Conservation (phyloP, 148 eudicot genomes). For the Chenopodium album region DNA sequence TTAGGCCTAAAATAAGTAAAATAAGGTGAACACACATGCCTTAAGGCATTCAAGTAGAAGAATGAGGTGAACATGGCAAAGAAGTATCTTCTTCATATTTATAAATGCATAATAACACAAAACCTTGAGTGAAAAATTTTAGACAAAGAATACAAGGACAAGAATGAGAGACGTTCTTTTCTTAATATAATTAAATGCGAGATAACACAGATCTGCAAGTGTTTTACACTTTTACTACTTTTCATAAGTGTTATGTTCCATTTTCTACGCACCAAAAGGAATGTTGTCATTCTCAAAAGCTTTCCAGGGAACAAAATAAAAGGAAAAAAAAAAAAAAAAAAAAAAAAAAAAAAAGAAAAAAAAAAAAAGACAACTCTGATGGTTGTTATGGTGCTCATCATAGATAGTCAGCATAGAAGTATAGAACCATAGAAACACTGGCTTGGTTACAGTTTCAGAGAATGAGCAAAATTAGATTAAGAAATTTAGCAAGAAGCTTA, state of each 20-base stretch:
- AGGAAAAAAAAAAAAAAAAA: too few relatives aligned
- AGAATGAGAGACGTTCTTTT: not conserved
- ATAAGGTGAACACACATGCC: too few relatives aligned
- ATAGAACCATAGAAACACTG: not conserved
- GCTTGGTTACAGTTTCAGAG: not conserved
- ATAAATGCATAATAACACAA: not conserved
- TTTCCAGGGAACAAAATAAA: not conserved
- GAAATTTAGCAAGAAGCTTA: slow-evolving; percentile 34
- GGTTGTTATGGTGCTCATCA: not conserved
- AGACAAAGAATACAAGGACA: not conserved
- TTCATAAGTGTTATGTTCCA: not conserved
- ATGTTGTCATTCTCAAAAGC: not conserved
- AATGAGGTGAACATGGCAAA: not conserved
- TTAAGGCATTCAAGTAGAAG: too few relatives aligned
- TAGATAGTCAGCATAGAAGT: not conserved
- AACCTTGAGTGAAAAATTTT: not conserved
- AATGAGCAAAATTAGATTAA: not conserved
- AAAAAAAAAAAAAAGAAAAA: too few relatives aligned
- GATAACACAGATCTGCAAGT: not conserved
- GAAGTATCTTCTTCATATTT: not conserved
- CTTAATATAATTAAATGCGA: not conserved
- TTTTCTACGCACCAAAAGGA: not conserved
- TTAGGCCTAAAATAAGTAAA: too few relatives aligned
- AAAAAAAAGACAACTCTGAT: not conserved
- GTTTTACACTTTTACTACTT: too few relatives aligned